A percentile compares a stretch with the other conserved stretches of the same genome.
These are phyloP conservation scores for Gymnopilus dilepis DNA, from an alignment of 768 basidiomycete species.

Conservation along the genomic window DNA sequence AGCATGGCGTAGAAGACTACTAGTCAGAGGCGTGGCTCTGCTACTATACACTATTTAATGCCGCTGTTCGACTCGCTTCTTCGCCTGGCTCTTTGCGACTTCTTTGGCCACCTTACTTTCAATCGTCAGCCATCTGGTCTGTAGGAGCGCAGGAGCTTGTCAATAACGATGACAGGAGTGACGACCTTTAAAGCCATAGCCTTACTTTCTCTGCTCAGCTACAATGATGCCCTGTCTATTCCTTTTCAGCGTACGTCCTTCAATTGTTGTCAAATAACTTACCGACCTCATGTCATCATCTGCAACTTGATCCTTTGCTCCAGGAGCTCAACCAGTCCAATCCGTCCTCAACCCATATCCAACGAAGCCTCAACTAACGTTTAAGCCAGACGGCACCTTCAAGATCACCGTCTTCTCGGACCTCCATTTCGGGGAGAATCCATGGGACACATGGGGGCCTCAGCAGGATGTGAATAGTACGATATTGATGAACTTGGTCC, in stretches of 20 bases:
- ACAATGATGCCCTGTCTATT: not conserved
- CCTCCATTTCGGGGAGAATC: constrained; percentile 78
- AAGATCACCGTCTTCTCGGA: constrained; percentile 79
- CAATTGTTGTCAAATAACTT: not conserved
- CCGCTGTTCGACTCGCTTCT: too few relatives aligned
- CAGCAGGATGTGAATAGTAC: constrained; percentile 70
- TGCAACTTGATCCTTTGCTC: not conserved
- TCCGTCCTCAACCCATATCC: constrained; percentile 41
- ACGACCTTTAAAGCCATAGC: too few relatives aligned
- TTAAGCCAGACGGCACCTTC: constrained; percentile 64
- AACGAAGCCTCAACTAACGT: constrained; percentile 52
- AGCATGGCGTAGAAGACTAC: not conserved
- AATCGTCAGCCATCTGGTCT: too few relatives aligned
- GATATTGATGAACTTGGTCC: constrained; percentile 58
- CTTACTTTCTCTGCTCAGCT: not conserved
- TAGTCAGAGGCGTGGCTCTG: not conserved
- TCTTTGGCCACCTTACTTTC: too few relatives aligned
- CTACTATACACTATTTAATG: too few relatives aligned
- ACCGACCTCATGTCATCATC: not conserved
- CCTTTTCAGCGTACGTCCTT: not conserved
- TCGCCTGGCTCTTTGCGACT: too few relatives aligned
- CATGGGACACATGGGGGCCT: constrained; percentile 71
- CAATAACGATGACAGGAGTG: too few relatives aligned
- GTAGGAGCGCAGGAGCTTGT: too few relatives aligned
- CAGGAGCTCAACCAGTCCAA: constrained; percentile 1